Percentiles rank a stretch among this genome's conserved stretches.
Conservation (phyloP, 2,329 filamentous ascomycete species). For the Talaromyces islandicus region DNA sequence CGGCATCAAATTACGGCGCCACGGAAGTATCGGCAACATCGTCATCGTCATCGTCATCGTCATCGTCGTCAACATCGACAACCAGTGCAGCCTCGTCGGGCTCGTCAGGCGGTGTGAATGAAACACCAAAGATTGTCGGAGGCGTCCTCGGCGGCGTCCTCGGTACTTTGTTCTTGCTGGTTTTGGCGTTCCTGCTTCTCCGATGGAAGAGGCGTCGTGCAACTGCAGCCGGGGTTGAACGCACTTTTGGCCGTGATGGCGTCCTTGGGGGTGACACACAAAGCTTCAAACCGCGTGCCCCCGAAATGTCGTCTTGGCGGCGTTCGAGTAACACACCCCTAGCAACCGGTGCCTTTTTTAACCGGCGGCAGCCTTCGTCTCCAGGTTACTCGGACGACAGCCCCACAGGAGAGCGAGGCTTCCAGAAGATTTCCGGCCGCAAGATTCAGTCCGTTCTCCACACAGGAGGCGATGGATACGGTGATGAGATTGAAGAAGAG, state of each 20-base stretch:
- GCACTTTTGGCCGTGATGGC: constrained; percentile 13
- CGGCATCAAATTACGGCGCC: not conserved
- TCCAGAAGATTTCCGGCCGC: constrained; percentile 44
- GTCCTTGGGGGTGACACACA: constrained; percentile 19
- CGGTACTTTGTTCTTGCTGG: constrained; percentile 48
- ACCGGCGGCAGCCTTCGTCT: constrained; percentile 33
- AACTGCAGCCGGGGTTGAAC: not conserved
- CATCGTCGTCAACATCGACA: not conserved
- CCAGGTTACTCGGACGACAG: constrained; percentile 25
- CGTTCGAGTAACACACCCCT: constrained; percentile 34
- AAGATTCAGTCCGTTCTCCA: constrained; percentile 43
- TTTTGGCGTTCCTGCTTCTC: constrained; percentile 28
- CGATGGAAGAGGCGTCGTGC: constrained; percentile 13
- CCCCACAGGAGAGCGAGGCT: constrained; percentile 39
- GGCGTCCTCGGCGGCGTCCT: constrained; percentile 59
- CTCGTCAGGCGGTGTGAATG: constrained; percentile 12
- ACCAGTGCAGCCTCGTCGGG: constrained; percentile 10
- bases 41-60: not conserved
- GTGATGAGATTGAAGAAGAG: constrained; percentile 27
- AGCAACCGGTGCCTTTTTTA: constrained; percentile 35
- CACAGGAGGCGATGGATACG: constrained; percentile 42
- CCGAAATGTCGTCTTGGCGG: constrained; percentile 31
- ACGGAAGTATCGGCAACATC: not conserved
- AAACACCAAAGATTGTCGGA: constrained; percentile 52
- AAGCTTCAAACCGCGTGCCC: constrained; percentile 8